These are phyloP conservation scores for Fusarium veterinarium DNA, from an alignment of 2,329 filamentous ascomycete genomes.

Conservation along the genomic window DNA sequence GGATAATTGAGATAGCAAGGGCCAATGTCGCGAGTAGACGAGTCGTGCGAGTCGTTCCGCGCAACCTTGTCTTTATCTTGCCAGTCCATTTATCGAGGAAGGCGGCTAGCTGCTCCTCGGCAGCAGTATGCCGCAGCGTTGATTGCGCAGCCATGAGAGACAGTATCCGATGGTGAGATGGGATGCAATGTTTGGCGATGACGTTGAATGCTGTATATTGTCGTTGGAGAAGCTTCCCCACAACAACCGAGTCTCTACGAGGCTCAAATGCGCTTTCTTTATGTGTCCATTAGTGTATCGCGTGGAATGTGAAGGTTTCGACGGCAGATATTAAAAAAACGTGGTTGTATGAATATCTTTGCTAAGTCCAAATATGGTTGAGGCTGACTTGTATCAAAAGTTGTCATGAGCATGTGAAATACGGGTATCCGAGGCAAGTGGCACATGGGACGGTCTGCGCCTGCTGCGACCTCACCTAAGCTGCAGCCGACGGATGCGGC, in stretches of 20 bases:
- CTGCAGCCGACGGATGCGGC: constrained; percentile 42
- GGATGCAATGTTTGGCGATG: constrained; percentile 19
- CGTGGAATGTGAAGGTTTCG: constrained; percentile 1
- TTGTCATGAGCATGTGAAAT: constrained; percentile 45
- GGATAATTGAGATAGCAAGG: constrained; percentile 81
- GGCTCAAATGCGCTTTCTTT: constrained; percentile 23
- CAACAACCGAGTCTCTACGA: constrained; percentile 31
- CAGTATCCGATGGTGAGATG: background rate
- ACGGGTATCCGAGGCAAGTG: constrained; percentile 45
- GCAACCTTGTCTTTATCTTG: constrained; percentile 65
- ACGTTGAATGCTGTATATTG: constrained; percentile 14
- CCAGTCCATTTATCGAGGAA: constrained; percentile 71
- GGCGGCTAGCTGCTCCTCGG: constrained; percentile 74
- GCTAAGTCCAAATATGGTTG: constrained; percentile 18
- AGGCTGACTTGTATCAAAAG: constrained; percentile 17
- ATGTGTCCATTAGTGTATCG: constrained; percentile 36
- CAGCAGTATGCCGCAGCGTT: constrained; percentile 74
- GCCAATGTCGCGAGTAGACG: constrained; percentile 81
- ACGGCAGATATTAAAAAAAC: background rate
- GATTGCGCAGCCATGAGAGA: constrained; percentile 86
- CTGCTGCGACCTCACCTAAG: constrained; percentile 29
- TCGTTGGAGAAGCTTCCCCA: constrained; percentile 39
- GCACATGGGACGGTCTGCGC: constrained; percentile 40
- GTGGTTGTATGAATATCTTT: constrained; percentile 9
- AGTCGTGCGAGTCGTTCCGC: constrained; percentile 74